Percentiles rank a stretch among this genome's conserved stretches.
Conservation (phyloP, 1,139 yeast genomes). For the Casaregolazyma lundiana region DNA sequence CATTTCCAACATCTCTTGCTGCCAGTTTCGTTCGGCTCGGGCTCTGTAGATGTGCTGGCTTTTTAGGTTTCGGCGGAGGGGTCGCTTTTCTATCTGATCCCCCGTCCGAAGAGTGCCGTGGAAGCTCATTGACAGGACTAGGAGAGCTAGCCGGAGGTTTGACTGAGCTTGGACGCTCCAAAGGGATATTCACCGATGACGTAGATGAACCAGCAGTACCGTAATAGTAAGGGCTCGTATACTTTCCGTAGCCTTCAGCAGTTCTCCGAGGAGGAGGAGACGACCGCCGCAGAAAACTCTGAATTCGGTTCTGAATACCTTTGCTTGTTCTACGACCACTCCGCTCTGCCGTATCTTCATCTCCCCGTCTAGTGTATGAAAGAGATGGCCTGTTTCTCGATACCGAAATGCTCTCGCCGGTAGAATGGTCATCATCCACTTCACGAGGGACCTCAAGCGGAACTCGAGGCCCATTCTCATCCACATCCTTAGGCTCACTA, state of each 20-base stretch:
- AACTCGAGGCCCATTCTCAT: not conserved
- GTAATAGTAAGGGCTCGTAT: constrained; percentile 41
- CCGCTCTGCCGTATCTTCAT: constrained; percentile 4
- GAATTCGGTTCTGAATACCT: constrained; percentile 59
- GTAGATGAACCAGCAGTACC: not conserved
- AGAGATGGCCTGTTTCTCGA: not conserved
- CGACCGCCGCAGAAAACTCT: constrained; percentile 48
- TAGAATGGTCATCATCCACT: not conserved
- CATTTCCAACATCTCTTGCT: constrained; percentile 14
- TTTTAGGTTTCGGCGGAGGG: constrained; percentile 45
- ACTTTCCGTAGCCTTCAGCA: constrained; percentile 74
- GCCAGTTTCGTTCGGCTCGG: constrained; percentile 17
- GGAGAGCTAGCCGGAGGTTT: not conserved
- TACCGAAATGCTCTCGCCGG: not conserved
- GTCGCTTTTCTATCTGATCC: constrained; percentile 6
- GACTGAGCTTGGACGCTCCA: constrained; percentile 1
- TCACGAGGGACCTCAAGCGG: not conserved
- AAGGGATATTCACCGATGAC: not conserved
- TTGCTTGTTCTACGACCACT: constrained; percentile 11
- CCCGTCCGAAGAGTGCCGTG: not conserved
- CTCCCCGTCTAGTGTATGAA: constrained; percentile 6
- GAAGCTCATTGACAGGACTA: not conserved
- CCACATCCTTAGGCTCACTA: constrained; percentile 19
- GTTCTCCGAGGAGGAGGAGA: constrained; percentile 51
- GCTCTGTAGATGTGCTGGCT: constrained; percentile 51